Evolutionary conservation across 306 rosid species (phyloP).

Genomic region (Vigna reflexopilosa): DNA sequence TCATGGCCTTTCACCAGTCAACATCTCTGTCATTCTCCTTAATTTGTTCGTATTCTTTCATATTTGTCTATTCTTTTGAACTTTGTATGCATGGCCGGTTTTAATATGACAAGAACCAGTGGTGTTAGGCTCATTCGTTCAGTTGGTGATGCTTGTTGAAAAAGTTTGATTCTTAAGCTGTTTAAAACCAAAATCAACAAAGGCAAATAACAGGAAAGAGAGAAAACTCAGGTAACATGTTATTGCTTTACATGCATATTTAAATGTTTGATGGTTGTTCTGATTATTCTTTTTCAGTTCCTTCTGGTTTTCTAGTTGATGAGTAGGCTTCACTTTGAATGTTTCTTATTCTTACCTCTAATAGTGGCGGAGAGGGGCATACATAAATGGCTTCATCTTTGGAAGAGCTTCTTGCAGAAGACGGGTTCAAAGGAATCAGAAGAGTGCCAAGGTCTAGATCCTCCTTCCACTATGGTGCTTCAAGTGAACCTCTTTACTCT

Average conservation of each 20-base stretch:
- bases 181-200: background rate
- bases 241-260: background rate
- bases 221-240: slow-evolving; percentile 3
- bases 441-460: slow-evolving; percentile 56
- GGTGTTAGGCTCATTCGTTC: slow-evolving; percentile 26
- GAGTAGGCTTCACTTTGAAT: background rate
- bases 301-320: background rate
- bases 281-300: background rate
- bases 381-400: slow-evolving; percentile 74
- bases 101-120: background rate
- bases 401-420: slow-evolving; percentile 78
- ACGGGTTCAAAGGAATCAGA: slow-evolving; percentile 79
- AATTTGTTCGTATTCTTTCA: slow-evolving; percentile 38
- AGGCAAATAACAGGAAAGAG: background rate
- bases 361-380: background rate
- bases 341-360: slow-evolving; percentile 13
- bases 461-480: slow-evolving; percentile 53
- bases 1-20: slow-evolving; percentile 53
- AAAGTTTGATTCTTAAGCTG: slow-evolving; percentile 18
- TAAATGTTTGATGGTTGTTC: background rate
- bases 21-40: slow-evolving; percentile 47
- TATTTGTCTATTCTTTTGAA: slow-evolving; percentile 25
- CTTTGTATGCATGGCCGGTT: slow-evolving; percentile 26
- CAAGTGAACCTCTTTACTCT: slow-evolving; percentile 45
- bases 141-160: slow-evolving; percentile 38